phyloP scores from a whole-genome alignment of 2,329 filamentous ascomycete genomes.

The Nemania diffusa region DNA sequence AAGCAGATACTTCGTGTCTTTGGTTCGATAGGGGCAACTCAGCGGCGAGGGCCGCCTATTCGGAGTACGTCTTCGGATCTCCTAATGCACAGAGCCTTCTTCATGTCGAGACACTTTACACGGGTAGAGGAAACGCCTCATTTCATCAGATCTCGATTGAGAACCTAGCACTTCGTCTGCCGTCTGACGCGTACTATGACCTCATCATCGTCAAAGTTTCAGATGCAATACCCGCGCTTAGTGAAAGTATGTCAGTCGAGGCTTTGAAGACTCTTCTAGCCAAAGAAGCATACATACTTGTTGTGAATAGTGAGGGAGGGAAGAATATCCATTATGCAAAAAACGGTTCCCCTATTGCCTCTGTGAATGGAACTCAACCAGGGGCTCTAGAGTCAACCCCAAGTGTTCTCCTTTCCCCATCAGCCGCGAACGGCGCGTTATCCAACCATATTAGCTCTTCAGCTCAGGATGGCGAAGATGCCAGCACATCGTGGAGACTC shows the following conservation, averaged over 20 bases:
- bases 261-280: background rate
- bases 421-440: background rate
- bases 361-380: background rate
- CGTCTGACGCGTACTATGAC: conserved; percentile 9
- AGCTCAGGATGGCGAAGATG: background rate
- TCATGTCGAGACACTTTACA: conserved; percentile 8
- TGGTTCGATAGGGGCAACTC: conserved; percentile 40
- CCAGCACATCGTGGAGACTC: background rate
- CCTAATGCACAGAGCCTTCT: conserved; percentile 20
- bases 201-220: conserved; percentile 26
- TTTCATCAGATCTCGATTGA: conserved; percentile 17
- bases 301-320: conserved; percentile 1
- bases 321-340: background rate
- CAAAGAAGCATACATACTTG: conserved; percentile 1
- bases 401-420: background rate
- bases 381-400: background rate
- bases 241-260: background rate
- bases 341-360: background rate
- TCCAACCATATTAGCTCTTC: background rate
- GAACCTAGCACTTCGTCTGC: conserved; percentile 1
- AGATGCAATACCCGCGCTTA: background rate
- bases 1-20: conserved; percentile 39
- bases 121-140: conserved; percentile 10
- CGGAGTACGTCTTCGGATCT: conserved; percentile 24
- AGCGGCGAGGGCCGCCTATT: conserved; percentile 18